Evolutionary conservation across 257 asterid genomes (phyloP).

Genomic region (Solanum appendiculatum): DNA sequence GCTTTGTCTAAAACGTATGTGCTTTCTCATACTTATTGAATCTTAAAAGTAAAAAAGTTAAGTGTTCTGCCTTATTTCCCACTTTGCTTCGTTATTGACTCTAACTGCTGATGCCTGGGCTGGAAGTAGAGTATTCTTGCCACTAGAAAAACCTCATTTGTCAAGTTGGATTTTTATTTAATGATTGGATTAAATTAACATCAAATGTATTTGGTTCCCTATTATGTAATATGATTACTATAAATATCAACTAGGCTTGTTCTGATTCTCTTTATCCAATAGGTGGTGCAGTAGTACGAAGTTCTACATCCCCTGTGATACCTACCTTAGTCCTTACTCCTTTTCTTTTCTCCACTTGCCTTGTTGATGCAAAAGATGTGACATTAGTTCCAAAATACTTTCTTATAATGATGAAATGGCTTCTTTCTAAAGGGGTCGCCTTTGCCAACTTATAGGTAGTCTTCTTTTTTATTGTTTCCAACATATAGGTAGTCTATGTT

Average conservation of each 20-base stretch:
- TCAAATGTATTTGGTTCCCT: neutral
- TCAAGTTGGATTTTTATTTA: neutral
- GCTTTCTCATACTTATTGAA: neutral
- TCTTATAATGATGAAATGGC: neutral
- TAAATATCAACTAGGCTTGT: neutral
- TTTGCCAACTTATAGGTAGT: neutral
- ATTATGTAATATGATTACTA: neutral
- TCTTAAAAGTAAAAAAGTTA: neutral
- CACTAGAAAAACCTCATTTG: neutral
- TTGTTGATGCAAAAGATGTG: neutral
- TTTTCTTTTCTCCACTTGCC: neutral
- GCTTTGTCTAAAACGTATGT: slow-evolving; percentile 93
- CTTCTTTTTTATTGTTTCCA: neutral
- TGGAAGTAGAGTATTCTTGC: neutral
- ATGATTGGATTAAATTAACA: neutral
- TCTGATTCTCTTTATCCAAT: neutral
- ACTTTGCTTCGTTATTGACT: neutral
- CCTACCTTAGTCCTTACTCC: neutral
- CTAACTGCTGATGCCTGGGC: neutral
- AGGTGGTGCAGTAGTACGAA: neutral
- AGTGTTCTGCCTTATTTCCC: neutral
- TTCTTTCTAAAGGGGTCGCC: neutral
- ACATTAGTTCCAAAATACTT: neutral
- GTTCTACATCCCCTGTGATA: neutral
- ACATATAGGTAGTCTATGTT: neutral